Conservation (phyloP, 2,329 filamentous ascomycete species). For the Cladosporium oxysporum region DNA sequence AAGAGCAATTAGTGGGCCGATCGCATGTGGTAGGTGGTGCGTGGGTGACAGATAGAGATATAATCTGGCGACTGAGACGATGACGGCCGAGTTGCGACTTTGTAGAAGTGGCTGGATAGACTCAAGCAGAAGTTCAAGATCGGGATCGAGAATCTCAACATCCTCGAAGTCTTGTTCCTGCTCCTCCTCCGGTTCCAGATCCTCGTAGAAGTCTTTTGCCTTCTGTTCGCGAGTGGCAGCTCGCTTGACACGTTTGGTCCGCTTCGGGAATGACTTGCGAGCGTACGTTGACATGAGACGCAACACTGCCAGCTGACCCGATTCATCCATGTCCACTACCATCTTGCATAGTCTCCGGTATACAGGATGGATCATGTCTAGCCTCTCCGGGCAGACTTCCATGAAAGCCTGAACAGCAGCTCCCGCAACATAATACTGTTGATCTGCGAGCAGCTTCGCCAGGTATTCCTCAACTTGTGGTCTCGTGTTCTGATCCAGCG, state of each 20-base stretch:
- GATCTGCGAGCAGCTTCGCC: constrained; percentile 76
- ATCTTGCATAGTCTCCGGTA: constrained; percentile 85
- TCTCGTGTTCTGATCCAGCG: constrained; percentile 80
- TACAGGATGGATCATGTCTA: constrained; percentile 88
- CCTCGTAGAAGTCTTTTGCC: constrained; percentile 74
- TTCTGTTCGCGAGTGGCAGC: constrained; percentile 45
- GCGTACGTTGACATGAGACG: constrained; percentile 82
- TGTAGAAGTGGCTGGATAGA: constrained; percentile 82
- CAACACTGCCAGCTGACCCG: constrained; percentile 85
- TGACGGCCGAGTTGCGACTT: constrained; percentile 89
- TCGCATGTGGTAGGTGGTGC: constrained; percentile 71
- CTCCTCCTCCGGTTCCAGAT: constrained; percentile 52
- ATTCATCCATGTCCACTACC: constrained; percentile 98
- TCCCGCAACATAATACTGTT: constrained; percentile 94
- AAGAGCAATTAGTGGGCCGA: constrained; percentile 84
- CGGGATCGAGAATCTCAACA: constrained; percentile 68
- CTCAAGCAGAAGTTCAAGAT: constrained; percentile 78
- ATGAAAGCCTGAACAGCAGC: constrained; percentile 87
- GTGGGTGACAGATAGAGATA: constrained; percentile 82
- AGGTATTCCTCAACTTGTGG: constrained; percentile 86
- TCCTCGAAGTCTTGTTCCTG: constrained; percentile 56
- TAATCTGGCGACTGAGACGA: constrained; percentile 80
- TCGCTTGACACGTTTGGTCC: constrained; percentile 60
- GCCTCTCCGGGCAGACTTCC: constrained; percentile 81
- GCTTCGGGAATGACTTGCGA: constrained; percentile 80